Evolutionary conservation across 176 grass and related monocot species (phyloP).

Genomic region (Lolium perenne): DNA sequence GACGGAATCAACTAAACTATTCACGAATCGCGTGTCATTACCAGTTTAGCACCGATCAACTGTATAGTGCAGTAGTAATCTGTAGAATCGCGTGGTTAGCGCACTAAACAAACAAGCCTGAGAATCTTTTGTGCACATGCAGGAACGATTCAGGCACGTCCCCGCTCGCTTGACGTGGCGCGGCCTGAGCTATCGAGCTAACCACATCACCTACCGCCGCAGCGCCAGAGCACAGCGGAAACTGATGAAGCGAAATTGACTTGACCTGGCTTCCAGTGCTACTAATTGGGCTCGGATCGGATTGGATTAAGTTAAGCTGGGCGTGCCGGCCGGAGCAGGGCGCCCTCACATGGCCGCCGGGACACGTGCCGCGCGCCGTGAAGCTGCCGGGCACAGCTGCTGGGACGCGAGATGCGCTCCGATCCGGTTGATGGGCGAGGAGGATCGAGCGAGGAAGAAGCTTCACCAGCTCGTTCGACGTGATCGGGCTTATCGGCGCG

Average conservation of each 20-base stretch:
- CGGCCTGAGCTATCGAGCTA: slow-evolving; percentile 22
- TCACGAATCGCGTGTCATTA: neutral
- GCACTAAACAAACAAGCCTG: neutral
- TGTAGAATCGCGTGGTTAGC: slow-evolving; percentile 2
- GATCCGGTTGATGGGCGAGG: neutral
- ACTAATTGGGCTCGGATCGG: neutral
- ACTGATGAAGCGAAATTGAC: neutral
- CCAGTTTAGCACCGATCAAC: too few species aligned
- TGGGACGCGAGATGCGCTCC: neutral
- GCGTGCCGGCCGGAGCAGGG: neutral
- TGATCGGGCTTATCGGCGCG: too few species aligned
- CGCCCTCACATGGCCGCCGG: neutral
- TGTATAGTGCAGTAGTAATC: neutral
- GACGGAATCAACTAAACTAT: neutral
- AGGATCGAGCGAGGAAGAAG: neutral
- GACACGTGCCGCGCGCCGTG: neutral
- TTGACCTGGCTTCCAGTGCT: neutral
- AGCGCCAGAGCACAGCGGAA: neutral
- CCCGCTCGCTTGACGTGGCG: slow-evolving; percentile 5
- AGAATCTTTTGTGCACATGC: slow-evolving; percentile 53
- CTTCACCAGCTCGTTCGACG: neutral
- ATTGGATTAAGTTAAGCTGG: neutral
- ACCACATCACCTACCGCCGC: slow-evolving; percentile 8
- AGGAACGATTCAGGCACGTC: neutral
- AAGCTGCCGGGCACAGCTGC: neutral